Evolutionary conservation across 148 eudicot species (phyloP).

Genomic region (Selenicereus undatus): DNA sequence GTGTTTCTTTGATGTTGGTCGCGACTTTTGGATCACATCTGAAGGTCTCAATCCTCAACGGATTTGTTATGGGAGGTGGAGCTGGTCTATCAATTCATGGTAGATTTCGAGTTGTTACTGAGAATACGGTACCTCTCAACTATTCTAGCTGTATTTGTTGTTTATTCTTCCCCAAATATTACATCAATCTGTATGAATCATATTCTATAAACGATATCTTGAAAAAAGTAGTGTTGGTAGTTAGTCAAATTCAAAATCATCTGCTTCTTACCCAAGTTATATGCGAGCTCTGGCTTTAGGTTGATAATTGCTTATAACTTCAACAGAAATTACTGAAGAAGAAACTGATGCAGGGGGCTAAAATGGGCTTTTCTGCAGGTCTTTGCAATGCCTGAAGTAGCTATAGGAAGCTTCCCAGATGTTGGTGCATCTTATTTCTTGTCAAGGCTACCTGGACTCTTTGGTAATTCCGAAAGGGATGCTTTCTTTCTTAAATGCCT

Average conservation of each 20-base stretch:
- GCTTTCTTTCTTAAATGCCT: slow-evolving; percentile 7
- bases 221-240: neutral
- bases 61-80: slow-evolving; percentile 97
- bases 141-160: neutral
- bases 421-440: slow-evolving; percentile 86
- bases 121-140: slow-evolving; percentile 59
- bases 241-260: too few relatives aligned
- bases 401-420: slow-evolving; percentile 90
- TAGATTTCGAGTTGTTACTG: slow-evolving; percentile 86
- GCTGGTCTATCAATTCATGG: slow-evolving; percentile 87
- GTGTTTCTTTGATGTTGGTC: neutral
- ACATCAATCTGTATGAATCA: neutral
- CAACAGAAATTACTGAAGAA: too few relatives aligned
- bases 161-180: neutral
- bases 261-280: too few relatives aligned
- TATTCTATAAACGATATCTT: neutral
- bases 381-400: slow-evolving; percentile 98
- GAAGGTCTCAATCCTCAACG: slow-evolving; percentile 87
- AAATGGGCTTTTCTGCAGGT: slow-evolving; percentile 34
- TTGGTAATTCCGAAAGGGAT: slow-evolving; percentile 41
- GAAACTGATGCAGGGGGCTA: too few relatives aligned
- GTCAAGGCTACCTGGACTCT: slow-evolving; percentile 91
- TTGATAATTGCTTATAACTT: too few relatives aligned
- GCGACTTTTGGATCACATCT: slow-evolving; percentile 9
- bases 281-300: too few relatives aligned